Conservation (phyloP, 2,329 filamentous ascomycete genomes). For the Colletotrichum caudatum region DNA sequence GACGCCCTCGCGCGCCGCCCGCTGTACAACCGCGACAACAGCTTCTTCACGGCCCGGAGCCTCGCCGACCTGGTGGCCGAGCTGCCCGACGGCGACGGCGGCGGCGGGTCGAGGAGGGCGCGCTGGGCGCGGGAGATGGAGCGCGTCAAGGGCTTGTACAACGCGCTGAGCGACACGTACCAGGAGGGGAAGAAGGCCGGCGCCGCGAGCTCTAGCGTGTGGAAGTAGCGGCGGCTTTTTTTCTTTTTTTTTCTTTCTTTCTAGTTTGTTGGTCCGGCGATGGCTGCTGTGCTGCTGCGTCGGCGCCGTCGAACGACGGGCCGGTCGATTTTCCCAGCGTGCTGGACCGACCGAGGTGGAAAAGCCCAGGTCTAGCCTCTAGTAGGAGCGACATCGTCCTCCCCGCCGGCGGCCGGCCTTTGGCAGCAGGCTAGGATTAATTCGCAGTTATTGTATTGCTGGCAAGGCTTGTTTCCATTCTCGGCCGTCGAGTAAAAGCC, state of each 20-base stretch:
- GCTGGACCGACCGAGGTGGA: not conserved
- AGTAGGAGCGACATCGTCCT: not conserved
- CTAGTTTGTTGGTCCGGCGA: not conserved
- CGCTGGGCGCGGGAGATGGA: slow-evolving; percentile 56
- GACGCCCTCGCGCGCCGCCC: slow-evolving; percentile 54
- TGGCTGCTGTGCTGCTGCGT: slow-evolving; percentile 12
- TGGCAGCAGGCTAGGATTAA: not conserved
- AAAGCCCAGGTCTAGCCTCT: not conserved
- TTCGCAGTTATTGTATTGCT: not conserved
- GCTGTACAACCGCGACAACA: slow-evolving; percentile 68
- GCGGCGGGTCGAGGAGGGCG: slow-evolving; percentile 44
- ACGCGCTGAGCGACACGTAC: slow-evolving; percentile 60
- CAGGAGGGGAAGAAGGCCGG: slow-evolving; percentile 60
- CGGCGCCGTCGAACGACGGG: slow-evolving; percentile 20
- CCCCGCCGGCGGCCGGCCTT: slow-evolving; percentile 6
- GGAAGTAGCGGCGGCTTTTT: slow-evolving; percentile 53
- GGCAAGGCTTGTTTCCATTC: not conserved
- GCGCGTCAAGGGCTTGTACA: slow-evolving; percentile 63
- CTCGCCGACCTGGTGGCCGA: slow-evolving; percentile 55
- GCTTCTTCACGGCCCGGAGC: slow-evolving; percentile 63
- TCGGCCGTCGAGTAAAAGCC: not conserved
- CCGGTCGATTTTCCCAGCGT: not conserved
- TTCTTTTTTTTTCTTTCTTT: too few species aligned
- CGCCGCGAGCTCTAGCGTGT: slow-evolving; percentile 59
- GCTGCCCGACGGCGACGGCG: slow-evolving; percentile 49